A percentile compares a stretch with the other conserved stretches of the same genome.
These are phyloP conservation scores for Aphanomyces invadans DNA, from an alignment of 352 stramenopile species.

Conservation along the genomic window DNA sequence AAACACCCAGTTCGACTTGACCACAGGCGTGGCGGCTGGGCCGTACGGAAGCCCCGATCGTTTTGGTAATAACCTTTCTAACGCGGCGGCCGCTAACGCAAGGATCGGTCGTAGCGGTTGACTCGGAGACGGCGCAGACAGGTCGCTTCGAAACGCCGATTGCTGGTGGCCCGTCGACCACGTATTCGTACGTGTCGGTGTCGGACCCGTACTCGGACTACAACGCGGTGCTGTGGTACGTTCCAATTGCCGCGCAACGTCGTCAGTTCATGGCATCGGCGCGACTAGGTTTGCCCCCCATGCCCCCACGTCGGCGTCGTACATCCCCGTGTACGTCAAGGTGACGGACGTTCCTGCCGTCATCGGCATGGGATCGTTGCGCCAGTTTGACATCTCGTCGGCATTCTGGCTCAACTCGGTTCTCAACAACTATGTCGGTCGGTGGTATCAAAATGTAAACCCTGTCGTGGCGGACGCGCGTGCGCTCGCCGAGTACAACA, in stretches of 20 bases:
- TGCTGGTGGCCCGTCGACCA: slow-evolving; percentile 66
- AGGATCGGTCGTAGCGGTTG: background rate
- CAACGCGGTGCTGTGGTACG: slow-evolving; percentile 52
- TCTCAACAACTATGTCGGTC: slow-evolving; percentile 75
- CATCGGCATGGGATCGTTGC: slow-evolving; percentile 48
- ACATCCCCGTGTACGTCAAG: slow-evolving; percentile 82
- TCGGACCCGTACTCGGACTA: slow-evolving; percentile 43
- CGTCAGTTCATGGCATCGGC: no score
- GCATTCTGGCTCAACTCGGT: slow-evolving; percentile 72
- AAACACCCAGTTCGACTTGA: slow-evolving; percentile 87
- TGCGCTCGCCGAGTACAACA: slow-evolving; percentile 42
- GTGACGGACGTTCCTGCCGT: slow-evolving; percentile 38
- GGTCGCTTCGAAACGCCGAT: background rate
- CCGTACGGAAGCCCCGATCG: slow-evolving; percentile 89
- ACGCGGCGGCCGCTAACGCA: no score
- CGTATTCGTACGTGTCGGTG: slow-evolving; percentile 82
- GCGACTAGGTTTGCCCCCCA: slow-evolving; percentile 84
- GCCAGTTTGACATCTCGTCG: slow-evolving; percentile 51
- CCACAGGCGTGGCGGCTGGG: slow-evolving; percentile 55
- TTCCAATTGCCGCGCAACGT: background rate
- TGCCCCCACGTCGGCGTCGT: slow-evolving; percentile 76
- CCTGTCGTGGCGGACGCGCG: slow-evolving; percentile 55
- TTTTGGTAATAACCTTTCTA: slow-evolving; percentile 69
- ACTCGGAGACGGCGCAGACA: background rate
- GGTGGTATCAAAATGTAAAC: slow-evolving; percentile 60